Percentiles rank a stretch among this genome's conserved stretches.
These are phyloP conservation scores for Petunia axillaris DNA, from an alignment of 257 asterid genomes.

Conservation along the genomic window DNA sequence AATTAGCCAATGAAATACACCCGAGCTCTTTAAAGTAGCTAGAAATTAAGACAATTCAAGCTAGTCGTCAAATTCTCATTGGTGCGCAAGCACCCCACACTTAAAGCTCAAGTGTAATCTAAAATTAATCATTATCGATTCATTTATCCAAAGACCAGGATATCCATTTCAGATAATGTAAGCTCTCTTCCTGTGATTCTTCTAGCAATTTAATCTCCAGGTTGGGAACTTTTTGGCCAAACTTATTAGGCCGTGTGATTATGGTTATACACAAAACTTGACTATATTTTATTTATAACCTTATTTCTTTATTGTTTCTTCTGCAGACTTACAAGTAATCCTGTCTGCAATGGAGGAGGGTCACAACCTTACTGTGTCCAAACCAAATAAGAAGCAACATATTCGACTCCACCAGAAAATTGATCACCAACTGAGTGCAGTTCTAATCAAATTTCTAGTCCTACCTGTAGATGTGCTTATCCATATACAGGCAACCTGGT, in stretches of 20 bases:
- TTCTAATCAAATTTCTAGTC: slow-evolving; percentile 53
- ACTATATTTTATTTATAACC: not conserved
- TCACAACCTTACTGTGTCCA: slow-evolving; percentile 48
- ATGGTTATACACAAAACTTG: not conserved
- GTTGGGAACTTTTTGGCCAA: not conserved
- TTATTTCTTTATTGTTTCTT: slow-evolving; percentile 1
- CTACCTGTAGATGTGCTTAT: slow-evolving; percentile 71
- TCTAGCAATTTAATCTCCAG: not conserved
- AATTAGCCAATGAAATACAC: too few relatives aligned
- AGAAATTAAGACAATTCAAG: too few relatives aligned
- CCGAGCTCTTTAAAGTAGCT: too few relatives aligned
- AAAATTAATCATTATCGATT: slow-evolving; percentile 32
- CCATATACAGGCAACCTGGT: slow-evolving; percentile 70
- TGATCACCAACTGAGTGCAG: slow-evolving; percentile 53
- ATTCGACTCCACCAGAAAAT: slow-evolving; percentile 57
- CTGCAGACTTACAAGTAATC: slow-evolving; percentile 66
- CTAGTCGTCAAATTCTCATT: too few relatives aligned
- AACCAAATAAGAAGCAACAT: slow-evolving; percentile 37
- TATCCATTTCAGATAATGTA: slow-evolving; percentile 52
- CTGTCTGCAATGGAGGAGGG: slow-evolving; percentile 53
- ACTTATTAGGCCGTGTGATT: not conserved
- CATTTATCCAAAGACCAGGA: slow-evolving; percentile 41
- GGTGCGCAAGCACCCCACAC: too few relatives aligned
- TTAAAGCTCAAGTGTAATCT: too few relatives aligned
- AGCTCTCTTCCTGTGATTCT: slow-evolving; percentile 26